Evolutionary conservation across 306 rosid genomes (phyloP).

Genomic region (Luffa acutangula): DNA sequence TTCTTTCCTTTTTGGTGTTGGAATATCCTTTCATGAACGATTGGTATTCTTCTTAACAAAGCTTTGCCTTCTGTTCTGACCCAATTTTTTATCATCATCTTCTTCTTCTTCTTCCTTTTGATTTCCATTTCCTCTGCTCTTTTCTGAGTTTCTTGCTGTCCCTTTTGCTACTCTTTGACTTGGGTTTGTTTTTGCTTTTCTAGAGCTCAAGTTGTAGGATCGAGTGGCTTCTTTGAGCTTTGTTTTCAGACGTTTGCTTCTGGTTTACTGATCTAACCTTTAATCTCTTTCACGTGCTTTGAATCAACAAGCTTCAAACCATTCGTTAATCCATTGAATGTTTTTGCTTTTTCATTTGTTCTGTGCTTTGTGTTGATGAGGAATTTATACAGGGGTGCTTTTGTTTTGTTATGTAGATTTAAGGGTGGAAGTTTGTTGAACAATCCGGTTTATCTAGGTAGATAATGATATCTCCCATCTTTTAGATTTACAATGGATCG

Average conservation of each 20-base stretch:
- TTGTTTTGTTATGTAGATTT: constrained; percentile 68
- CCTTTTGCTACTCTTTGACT: not conserved
- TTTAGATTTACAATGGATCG: not conserved
- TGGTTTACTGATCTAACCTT: not conserved
- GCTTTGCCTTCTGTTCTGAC: constrained; percentile 26
- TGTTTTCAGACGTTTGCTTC: not conserved
- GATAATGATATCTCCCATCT: constrained; percentile 6
- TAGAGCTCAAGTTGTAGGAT: not conserved
- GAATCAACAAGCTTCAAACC: not conserved
- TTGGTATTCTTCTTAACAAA: constrained; percentile 48
- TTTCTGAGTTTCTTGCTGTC: not conserved
- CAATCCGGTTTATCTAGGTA: constrained; percentile 25
- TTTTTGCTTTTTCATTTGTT: constrained; percentile 9
- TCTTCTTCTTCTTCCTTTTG: not conserved
- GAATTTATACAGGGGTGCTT: constrained; percentile 39
- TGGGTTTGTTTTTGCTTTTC: not conserved
- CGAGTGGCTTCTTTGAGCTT: not conserved
- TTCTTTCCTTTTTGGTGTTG: constrained; percentile 34
- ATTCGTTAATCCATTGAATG: not conserved
- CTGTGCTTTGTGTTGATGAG: constrained; percentile 33
- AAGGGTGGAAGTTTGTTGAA: constrained; percentile 79
- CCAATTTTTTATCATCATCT: not conserved
- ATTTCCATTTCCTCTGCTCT: not conserved
- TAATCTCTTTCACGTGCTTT: not conserved
- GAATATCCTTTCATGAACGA: constrained; percentile 57